phyloP scores from a whole-genome alignment of 1,284 basidiomycete genomes.

The Mycosarcoma maydis region DNA sequence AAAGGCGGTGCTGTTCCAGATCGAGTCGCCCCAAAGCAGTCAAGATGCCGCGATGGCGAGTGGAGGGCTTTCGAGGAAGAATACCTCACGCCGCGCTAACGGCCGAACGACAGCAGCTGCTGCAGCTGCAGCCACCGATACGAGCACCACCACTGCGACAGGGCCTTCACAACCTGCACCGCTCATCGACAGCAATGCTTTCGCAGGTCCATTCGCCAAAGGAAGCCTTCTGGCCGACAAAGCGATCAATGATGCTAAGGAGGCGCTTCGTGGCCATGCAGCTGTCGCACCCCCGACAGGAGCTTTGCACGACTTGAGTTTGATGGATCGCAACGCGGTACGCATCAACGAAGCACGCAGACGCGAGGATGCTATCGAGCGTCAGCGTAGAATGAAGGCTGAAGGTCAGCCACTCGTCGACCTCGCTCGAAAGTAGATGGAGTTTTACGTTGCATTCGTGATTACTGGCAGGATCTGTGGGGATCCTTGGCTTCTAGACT shows the following conservation, averaged over 20 bases:
- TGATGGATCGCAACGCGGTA: slow-evolving; percentile 35
- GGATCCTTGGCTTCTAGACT: neutral
- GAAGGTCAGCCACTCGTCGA: slow-evolving; percentile 48
- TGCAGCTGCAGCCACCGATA: slow-evolving; percentile 4
- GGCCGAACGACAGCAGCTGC: slow-evolving; percentile 13
- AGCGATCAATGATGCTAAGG: slow-evolving; percentile 47
- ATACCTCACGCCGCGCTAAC: slow-evolving; percentile 25
- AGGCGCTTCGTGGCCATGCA: slow-evolving; percentile 33
- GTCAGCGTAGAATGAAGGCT: slow-evolving; percentile 34
- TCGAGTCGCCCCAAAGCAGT: slow-evolving; percentile 12
- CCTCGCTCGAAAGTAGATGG: slow-evolving; percentile 27
- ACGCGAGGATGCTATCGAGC: slow-evolving; percentile 36
- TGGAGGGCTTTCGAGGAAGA: slow-evolving; percentile 39
- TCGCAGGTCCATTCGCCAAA: slow-evolving; percentile 54
- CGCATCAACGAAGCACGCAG: slow-evolving; percentile 24
- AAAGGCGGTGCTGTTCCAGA: slow-evolving; percentile 55
- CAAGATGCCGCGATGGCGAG: slow-evolving; percentile 6
- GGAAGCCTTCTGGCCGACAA: slow-evolving; percentile 54
- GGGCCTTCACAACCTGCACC: slow-evolving; percentile 23
- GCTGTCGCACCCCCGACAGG: slow-evolving; percentile 13
- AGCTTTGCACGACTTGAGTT: slow-evolving; percentile 32
- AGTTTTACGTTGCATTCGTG: too few species aligned
- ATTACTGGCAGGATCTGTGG: too few species aligned
- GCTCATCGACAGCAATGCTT: slow-evolving; percentile 48
- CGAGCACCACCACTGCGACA: slow-evolving; percentile 2